These are phyloP conservation scores for Diaporthe ampelina DNA, from an alignment of 2,329 filamentous ascomycete species.

Conservation along the genomic window DNA sequence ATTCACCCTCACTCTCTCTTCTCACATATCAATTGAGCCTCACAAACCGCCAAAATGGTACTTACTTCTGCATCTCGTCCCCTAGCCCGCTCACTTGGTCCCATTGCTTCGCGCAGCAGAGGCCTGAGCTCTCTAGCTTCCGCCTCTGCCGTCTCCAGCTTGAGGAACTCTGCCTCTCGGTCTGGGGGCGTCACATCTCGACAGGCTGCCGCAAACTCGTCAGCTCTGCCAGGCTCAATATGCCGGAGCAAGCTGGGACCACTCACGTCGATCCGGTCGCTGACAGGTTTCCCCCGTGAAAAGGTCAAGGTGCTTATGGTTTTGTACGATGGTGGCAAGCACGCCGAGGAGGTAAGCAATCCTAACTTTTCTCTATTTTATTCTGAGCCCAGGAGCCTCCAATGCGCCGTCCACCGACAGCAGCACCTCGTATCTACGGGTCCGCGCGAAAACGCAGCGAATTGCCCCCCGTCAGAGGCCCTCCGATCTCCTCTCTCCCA, in stretches of 20 bases:
- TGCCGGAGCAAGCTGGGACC: constrained; percentile 41
- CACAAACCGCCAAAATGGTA: constrained; percentile 45
- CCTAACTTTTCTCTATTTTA: background rate
- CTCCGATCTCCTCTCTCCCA: constrained; percentile 1
- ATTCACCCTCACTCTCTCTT: background rate
- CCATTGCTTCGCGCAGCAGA: constrained; percentile 43
- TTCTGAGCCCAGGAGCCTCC: constrained; percentile 21
- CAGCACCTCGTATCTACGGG: constrained; percentile 1
- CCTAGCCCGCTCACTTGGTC: constrained; percentile 43
- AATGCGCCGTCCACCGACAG: constrained; percentile 23
- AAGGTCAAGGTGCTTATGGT: constrained; percentile 97
- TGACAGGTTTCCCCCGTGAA: constrained; percentile 61
- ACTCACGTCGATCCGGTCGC: constrained; percentile 70
- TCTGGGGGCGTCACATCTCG: constrained; percentile 38
- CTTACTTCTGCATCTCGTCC: constrained; percentile 42
- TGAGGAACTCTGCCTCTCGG: constrained; percentile 35
- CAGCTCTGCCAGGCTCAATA: constrained; percentile 29
- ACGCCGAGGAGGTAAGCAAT: constrained; percentile 82
- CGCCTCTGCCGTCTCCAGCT: constrained; percentile 38
- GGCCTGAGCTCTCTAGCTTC: constrained; percentile 41
- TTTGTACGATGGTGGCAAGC: constrained; percentile 91
- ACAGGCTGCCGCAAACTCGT: constrained; percentile 36
- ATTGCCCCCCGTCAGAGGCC: background rate
- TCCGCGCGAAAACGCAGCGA: background rate
- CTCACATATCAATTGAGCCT: constrained; percentile 19